These are phyloP conservation scores for Tetragonia tetragonoides DNA, from an alignment of 148 eudicot species.

Conservation along the genomic window DNA sequence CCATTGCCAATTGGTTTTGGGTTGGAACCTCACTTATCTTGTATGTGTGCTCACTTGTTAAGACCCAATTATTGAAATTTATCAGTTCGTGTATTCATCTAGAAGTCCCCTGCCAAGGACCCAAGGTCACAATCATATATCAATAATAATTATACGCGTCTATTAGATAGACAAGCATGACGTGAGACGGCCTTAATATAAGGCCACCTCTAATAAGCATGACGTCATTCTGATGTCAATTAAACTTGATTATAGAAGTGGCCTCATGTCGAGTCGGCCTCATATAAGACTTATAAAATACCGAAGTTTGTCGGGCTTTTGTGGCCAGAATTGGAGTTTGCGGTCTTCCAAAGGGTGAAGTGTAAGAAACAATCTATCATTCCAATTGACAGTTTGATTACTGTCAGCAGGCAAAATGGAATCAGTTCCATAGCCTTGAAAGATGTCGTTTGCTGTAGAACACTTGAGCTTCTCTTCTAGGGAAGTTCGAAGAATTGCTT, in stretches of 20 bases:
- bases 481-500: conserved; percentile 56
- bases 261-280: too few species aligned
- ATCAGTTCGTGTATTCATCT: conserved; percentile 26
- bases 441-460: conserved; percentile 29
- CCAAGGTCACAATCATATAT: too few species aligned
- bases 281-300: neutral
- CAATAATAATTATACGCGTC: too few species aligned
- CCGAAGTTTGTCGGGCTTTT: conserved; percentile 51
- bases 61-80: too few species aligned
- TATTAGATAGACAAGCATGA: too few species aligned
- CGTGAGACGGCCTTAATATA: too few species aligned
- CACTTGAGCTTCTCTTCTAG: conserved; percentile 56
- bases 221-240: neutral
- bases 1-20: too few species aligned
- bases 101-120: conserved; percentile 24
- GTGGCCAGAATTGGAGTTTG: conserved; percentile 51
- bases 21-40: too few species aligned
- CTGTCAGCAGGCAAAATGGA: conserved; percentile 15
- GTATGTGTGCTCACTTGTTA: too few species aligned
- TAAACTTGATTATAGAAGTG: neutral
- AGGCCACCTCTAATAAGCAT: too few species aligned
- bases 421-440: conserved; percentile 54
- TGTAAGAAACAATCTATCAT: conserved; percentile 45
- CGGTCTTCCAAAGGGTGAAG: conserved; percentile 36
- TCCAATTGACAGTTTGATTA: conserved; percentile 38